phyloP scores from a whole-genome alignment of 768 basidiomycete species.

The Daedalea quercina region DNA sequence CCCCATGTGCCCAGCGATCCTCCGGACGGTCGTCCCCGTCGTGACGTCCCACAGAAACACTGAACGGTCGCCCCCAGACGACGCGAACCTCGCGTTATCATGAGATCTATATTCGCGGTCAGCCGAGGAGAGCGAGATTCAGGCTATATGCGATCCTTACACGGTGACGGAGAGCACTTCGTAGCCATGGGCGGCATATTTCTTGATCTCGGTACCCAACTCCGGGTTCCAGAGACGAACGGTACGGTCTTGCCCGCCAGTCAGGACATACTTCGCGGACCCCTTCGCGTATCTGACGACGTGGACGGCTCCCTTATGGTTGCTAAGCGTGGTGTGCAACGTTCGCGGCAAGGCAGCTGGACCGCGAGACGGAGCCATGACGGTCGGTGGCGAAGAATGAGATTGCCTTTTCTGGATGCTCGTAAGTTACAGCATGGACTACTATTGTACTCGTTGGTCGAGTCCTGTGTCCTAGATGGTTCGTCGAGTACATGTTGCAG shows the following conservation, averaged over 20 bases:
- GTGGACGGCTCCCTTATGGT: constrained; percentile 83
- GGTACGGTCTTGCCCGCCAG: constrained; percentile 87
- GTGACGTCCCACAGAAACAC: constrained; percentile 96
- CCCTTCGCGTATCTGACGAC: constrained; percentile 91
- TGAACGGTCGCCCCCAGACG: constrained; percentile 88
- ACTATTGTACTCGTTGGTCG: no score
- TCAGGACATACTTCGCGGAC: constrained; percentile 80
- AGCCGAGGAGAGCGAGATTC: background rate
- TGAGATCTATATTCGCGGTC: constrained; percentile 48
- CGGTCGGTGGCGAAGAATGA: background rate
- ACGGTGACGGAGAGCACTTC: constrained; percentile 89
- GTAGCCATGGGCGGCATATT: constrained; percentile 88
- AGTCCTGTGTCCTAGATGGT: no score
- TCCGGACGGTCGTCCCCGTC: constrained; percentile 73
- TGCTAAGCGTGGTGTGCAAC: constrained; percentile 54
- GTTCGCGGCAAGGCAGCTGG: constrained; percentile 47
- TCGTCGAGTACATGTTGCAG: no score
- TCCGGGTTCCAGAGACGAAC: constrained; percentile 89
- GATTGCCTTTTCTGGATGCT: background rate
- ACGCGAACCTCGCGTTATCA: constrained; percentile 92
- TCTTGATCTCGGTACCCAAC: constrained; percentile 84
- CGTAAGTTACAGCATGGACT: no score
- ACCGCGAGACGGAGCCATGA: constrained; percentile 29
- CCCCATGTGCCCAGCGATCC: constrained; percentile 84
- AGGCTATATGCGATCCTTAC: constrained; percentile 41